Conservation (phyloP, 2,329 filamentous ascomycete species). For the Talaromyces albobiverticillius region DNA sequence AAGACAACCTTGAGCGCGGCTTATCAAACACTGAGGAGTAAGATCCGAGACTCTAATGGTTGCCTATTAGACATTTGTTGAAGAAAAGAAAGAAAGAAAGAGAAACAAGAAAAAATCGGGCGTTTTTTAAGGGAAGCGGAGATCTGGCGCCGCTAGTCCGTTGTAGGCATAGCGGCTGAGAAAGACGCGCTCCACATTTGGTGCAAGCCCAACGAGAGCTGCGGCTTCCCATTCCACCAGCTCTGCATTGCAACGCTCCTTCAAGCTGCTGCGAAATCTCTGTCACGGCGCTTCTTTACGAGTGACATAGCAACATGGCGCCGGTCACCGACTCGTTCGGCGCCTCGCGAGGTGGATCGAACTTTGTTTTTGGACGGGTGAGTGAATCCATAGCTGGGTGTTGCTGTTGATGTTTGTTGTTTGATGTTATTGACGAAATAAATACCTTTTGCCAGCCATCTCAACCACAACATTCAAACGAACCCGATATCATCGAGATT, state of each 20-base stretch:
- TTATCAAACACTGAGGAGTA: slow-evolving; percentile 79
- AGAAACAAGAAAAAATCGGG: slow-evolving; percentile 25
- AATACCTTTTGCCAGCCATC: slow-evolving; percentile 16
- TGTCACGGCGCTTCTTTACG: background rate
- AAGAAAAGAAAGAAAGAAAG: slow-evolving; percentile 50
- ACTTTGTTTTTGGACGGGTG: slow-evolving; percentile 26
- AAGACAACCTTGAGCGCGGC: slow-evolving; percentile 98
- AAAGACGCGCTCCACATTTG: slow-evolving; percentile 28
- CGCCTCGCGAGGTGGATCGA: slow-evolving; percentile 20
- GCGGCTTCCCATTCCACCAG: background rate
- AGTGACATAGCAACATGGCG: slow-evolving; percentile 30
- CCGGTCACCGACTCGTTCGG: slow-evolving; percentile 36
- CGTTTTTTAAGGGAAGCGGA: slow-evolving; percentile 24
- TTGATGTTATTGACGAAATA: slow-evolving; percentile 11
- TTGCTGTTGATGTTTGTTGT: slow-evolving; percentile 16
- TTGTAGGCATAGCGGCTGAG: slow-evolving; percentile 27
- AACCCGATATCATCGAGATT: slow-evolving; percentile 39
- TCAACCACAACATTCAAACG: slow-evolving; percentile 21
- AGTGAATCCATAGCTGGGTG: slow-evolving; percentile 16
- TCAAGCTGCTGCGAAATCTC: background rate
- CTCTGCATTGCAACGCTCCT: background rate
- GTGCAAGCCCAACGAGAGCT: slow-evolving; percentile 13
- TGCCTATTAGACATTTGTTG: slow-evolving; percentile 66
- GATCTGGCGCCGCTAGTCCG: slow-evolving; percentile 26
- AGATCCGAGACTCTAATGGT: slow-evolving; percentile 99